A percentile compares a stretch with the other conserved stretches of the same genome.
These are phyloP conservation scores for Musa troglodytarum DNA, from an alignment of 176 grass and related monocot genomes.

Conservation along the genomic window DNA sequence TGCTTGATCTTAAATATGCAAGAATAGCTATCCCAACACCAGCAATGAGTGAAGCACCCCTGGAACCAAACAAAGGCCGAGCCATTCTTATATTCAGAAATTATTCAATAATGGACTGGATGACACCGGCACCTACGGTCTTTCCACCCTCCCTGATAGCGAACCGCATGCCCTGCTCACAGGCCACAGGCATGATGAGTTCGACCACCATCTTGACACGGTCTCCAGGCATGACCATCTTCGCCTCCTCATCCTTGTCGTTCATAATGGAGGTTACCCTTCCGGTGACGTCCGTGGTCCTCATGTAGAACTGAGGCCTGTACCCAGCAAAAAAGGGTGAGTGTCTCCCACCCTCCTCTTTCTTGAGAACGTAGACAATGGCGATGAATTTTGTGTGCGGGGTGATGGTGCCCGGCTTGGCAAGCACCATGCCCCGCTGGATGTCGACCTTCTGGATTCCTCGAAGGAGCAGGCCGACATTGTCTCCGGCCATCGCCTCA, in stretches of 20 bases:
- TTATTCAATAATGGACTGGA: conserved; percentile 19
- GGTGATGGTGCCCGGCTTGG: conserved; percentile 18
- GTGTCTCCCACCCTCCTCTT: conserved; percentile 15
- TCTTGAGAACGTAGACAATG: conserved; percentile 16
- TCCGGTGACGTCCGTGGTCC: conserved; percentile 9
- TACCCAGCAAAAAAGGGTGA: conserved; percentile 13
- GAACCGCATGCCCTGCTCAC: conserved; percentile 16
- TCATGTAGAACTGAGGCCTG: conserved; percentile 17
- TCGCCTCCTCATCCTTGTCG: conserved; percentile 16
- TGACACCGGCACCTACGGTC: conserved; percentile 11
- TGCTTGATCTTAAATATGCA: conserved; percentile 10
- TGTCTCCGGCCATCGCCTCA: conserved; percentile 11
- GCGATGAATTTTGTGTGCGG: conserved; percentile 10
- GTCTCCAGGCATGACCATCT: conserved; percentile 20
- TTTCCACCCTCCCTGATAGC: conserved; percentile 19
- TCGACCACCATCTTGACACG: conserved; percentile 18
- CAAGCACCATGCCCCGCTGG: conserved; percentile 21
- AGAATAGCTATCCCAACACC: background rate
- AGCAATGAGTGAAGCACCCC: background rate
- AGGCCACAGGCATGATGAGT: conserved; percentile 13
- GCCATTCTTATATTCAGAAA: background rate
- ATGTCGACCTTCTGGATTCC: conserved; percentile 16
- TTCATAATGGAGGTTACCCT: conserved; percentile 11
- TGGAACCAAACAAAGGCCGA: background rate
- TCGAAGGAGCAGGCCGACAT: conserved; percentile 10